Evolutionary conservation across 352 stramenopile genomes (phyloP).

Genomic region (Hyaloperonospora arabidopsidis): DNA sequence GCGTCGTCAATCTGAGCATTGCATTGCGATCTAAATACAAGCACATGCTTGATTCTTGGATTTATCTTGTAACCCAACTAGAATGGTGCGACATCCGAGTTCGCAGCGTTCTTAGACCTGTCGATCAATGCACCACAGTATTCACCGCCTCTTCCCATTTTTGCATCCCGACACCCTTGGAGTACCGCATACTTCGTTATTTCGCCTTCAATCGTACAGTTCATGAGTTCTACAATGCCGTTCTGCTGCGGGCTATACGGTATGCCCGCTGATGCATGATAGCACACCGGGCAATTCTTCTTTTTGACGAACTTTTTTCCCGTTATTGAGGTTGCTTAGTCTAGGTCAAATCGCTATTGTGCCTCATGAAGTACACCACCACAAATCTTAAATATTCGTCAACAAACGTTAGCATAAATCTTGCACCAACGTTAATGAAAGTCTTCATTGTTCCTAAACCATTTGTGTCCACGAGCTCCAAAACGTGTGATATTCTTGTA

Average conservation of each 20-base stretch:
- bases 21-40: constrained; percentile 6
- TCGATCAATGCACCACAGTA: background rate
- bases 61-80: constrained; percentile 1
- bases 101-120: background rate
- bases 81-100: background rate
- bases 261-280: constrained; percentile 8
- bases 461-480: background rate
- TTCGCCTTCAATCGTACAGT: background rate
- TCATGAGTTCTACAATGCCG: constrained; percentile 3
- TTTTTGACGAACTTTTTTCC: constrained; percentile 19
- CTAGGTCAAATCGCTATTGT: background rate
- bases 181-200: constrained; percentile 1
- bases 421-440: background rate
- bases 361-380: background rate
- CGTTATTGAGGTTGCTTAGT: too few species aligned
- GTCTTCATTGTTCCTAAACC: background rate
- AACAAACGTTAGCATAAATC: background rate
- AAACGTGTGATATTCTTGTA: background rate
- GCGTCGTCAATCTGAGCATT: constrained; percentile 6
- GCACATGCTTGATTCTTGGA: background rate
- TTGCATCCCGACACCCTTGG: background rate
- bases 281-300: background rate
- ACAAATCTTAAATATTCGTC: background rate
- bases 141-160: background rate
- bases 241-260: constrained; percentile 3